Evolutionary conservation across 345 rosid species (phyloP).

Genomic region (Bruguiera sexangula): DNA sequence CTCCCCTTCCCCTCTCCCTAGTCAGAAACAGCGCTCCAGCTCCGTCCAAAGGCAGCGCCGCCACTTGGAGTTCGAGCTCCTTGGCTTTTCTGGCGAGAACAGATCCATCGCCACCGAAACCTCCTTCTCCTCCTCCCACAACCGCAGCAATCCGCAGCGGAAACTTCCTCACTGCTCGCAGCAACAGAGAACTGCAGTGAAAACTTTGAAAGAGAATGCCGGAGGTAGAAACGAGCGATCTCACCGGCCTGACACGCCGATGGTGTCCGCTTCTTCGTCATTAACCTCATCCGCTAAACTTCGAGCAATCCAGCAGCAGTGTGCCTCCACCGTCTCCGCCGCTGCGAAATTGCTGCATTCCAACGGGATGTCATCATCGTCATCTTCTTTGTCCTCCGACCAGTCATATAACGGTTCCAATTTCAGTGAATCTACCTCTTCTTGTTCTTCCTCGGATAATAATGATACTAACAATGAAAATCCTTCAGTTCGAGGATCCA

Average conservation of each 20-base stretch:
- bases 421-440: background rate
- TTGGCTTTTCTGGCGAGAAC: background rate
- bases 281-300: conserved; percentile 27
- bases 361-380: conserved; percentile 27
- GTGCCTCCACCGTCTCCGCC: conserved; percentile 33
- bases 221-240: conserved; percentile 21
- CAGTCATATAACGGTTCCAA: no score
- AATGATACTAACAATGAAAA: background rate
- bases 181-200: conserved; percentile 2
- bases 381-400: conserved; percentile 1
- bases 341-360: conserved; percentile 67
- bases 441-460: conserved; percentile 4
- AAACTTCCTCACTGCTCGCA: background rate
- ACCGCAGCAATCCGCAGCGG: conserved; percentile 13
- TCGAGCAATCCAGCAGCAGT: conserved; percentile 29
- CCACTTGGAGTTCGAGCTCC: conserved; percentile 30
- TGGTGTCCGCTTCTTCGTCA: conserved; percentile 3
- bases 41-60: conserved; percentile 53
- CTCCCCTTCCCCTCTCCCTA: conserved; percentile 24
- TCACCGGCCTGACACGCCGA: conserved; percentile 36
- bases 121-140: conserved; percentile 22
- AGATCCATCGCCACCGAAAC: conserved; percentile 3
- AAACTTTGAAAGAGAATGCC: conserved; percentile 32
- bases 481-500: conserved; percentile 1
- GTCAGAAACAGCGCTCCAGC: conserved; percentile 31